Conservation (phyloP, 2,329 filamentous ascomycete species). For the Trichocomaceae sp. region DNA sequence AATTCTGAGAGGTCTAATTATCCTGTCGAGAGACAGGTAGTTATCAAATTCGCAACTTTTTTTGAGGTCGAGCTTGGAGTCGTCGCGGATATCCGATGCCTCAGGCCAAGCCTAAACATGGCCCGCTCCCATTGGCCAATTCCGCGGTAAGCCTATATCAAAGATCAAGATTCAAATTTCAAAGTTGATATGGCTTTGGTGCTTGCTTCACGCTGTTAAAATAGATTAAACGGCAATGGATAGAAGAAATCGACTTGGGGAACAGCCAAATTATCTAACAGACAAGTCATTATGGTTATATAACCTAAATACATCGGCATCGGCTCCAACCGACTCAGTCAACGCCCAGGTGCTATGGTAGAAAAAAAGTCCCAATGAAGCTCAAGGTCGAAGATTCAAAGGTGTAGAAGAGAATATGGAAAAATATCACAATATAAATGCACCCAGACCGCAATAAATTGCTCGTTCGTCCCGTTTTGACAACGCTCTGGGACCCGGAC, state of each 20-base stretch:
- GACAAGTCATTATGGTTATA: background rate
- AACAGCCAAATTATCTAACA: background rate
- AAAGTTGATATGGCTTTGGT: no score
- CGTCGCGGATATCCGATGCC: slow-evolving; percentile 3
- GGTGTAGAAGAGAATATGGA: background rate
- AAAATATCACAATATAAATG: background rate
- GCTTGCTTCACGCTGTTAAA: no score
- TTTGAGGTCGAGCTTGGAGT: no score
- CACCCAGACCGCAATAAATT: background rate
- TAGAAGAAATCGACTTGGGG: background rate
- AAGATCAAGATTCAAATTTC: no score
- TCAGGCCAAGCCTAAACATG: background rate
- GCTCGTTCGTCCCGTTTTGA: background rate
- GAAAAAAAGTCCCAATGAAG: slow-evolving; percentile 6
- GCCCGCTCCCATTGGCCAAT: slow-evolving; percentile 6
- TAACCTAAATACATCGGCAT: background rate
- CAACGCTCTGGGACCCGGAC: background rate
- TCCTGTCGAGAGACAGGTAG: background rate
- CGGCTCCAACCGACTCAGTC: background rate
- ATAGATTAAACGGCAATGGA: background rate
- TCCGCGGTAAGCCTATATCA: background rate
- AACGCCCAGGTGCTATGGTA: slow-evolving; percentile 6
- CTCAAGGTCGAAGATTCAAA: background rate
- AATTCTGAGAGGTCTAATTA: background rate
- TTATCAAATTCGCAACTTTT: background rate